Percentiles rank a stretch among this genome's conserved stretches.
Conservation (phyloP, 2,329 filamentous ascomycete species). For the Colletotrichum cuscutae region DNA sequence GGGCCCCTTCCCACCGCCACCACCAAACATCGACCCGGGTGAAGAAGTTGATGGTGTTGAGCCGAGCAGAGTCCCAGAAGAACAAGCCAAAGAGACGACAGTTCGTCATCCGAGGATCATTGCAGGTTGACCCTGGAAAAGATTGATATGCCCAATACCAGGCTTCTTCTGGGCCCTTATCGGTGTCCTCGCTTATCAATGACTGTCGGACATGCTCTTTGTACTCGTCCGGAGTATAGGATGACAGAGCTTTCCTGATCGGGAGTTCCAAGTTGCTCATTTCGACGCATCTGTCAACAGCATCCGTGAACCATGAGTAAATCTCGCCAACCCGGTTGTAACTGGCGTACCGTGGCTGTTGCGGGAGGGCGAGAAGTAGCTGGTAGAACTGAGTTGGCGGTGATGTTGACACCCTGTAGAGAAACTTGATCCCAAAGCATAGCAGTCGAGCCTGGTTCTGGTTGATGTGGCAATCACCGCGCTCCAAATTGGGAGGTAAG, state of each 20-base stretch:
- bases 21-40: conserved; percentile 23
- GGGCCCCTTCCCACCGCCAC: conserved; percentile 30
- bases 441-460: conserved; percentile 27
- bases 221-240: conserved; percentile 11
- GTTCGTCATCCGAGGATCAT: conserved; percentile 26
- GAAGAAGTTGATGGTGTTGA: conserved; percentile 30
- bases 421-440: conserved; percentile 27
- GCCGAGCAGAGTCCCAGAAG: conserved; percentile 27
- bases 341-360: conserved; percentile 24
- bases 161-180: conserved; percentile 28
- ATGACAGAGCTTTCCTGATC: not conserved
- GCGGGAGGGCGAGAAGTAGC: conserved; percentile 11
- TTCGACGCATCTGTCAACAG: conserved; percentile 16
- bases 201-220: conserved; percentile 9
- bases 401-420: conserved; percentile 14
- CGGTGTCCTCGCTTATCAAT: not conserved
- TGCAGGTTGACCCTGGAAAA: conserved; percentile 9
- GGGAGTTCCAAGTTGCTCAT: conserved; percentile 13
- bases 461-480: conserved; percentile 25
- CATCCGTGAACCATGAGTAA: conserved; percentile 28
- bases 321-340: conserved; percentile 27
- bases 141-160: conserved; percentile 32
- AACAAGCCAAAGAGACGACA: conserved; percentile 29
- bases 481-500: conserved; percentile 20
- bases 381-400: conserved; percentile 21